Base-by-base conservation (phyloP, 2,329 filamentous ascomycete species). In the Boeremia lycopersici region DNA sequence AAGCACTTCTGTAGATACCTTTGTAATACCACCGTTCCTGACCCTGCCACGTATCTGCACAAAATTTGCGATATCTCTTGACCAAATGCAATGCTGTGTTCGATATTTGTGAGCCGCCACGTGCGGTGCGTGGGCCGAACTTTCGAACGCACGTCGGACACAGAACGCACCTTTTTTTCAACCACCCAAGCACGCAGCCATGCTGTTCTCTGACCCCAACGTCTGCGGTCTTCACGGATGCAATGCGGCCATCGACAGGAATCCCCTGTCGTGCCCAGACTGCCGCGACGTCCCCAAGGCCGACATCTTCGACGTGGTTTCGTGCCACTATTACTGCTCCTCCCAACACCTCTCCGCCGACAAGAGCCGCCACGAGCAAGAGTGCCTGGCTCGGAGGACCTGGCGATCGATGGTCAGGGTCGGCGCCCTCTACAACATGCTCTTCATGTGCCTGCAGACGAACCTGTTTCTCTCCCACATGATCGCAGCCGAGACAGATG, bases 241-340 rank as follows among this genome's bases (percentile, higher is more conserved):
- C 48, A 25, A 12, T 23, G 30, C 8, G 2, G 11, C 10, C 25
- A 3, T 23, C 31, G 12, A 30, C 9, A 25, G 6, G 34, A 10
- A 36, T 5, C 25, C n/a, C 10, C 29, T 19, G 4, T n/a, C 39
- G 19, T 55, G 46, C 8, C 45, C 41, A 6, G 25, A 31, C 12
- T 55, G 46, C 29, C 41, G 43, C 35, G 41, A 55, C n/a, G 43
- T 46, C 4, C 46, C 47, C 36, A n/a, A 42, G 6, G 30, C 43
- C 33, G 46, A 55, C 10, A 42, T 47, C 30, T 39, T 34, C 26
- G 47, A 33, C 19, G 5, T 12, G 3, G 40, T 23, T 29, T 48
- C 40, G 9, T 25, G 26, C 33, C 19, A 43, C 15, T 4, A 11
- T 2, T 50, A 50, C 40, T 50, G 48, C 26, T 50, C 23, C 6